Evolutionary conservation across 768 basidiomycete species (phyloP).

Genomic region (Cubamyces sp.): DNA sequence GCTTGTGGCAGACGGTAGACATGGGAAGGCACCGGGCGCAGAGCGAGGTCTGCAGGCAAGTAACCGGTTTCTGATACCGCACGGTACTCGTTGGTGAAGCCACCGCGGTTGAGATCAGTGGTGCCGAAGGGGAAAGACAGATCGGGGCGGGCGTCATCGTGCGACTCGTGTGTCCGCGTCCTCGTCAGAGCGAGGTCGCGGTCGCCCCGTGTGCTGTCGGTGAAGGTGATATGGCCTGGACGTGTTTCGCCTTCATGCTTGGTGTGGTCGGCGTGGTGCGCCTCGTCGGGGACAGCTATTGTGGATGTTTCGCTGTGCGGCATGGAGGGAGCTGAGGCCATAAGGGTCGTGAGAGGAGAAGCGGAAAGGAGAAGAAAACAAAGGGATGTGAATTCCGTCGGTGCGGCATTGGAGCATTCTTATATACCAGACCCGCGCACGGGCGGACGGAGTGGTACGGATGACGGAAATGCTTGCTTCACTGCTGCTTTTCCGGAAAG

Average conservation of each 20-base stretch:
- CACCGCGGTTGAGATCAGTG: slow-evolving; percentile 33
- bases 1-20: slow-evolving; percentile 27
- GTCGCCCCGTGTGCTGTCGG: slow-evolving; percentile 9
- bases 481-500: slow-evolving; percentile 4
- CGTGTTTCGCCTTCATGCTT: slow-evolving; percentile 11
- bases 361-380: slow-evolving; percentile 6
- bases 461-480: slow-evolving; percentile 8
- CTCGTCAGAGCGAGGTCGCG: slow-evolving; percentile 20
- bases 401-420: slow-evolving; percentile 6
- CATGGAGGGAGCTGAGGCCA: slow-evolving; percentile 18
- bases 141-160: slow-evolving; percentile 31
- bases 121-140: slow-evolving; percentile 37
- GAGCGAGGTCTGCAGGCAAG: slow-evolving; percentile 34
- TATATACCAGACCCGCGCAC: slow-evolving; percentile 7
- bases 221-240: slow-evolving; percentile 21
- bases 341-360: slow-evolving; percentile 11
- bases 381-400: not conserved
- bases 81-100: slow-evolving; percentile 42
- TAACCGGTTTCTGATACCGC: slow-evolving; percentile 35
- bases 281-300: slow-evolving; percentile 18
- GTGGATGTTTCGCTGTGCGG: slow-evolving; percentile 26
- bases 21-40: slow-evolving; percentile 35
- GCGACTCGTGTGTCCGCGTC: slow-evolving; percentile 26
- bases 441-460: slow-evolving; percentile 18
- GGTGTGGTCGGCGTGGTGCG: not conserved